A percentile compares a stretch with the other conserved stretches of the same genome.
These are phyloP conservation scores for Pythium insidiosum DNA, from an alignment of 352 stramenopile species.

Conservation along the genomic window DNA sequence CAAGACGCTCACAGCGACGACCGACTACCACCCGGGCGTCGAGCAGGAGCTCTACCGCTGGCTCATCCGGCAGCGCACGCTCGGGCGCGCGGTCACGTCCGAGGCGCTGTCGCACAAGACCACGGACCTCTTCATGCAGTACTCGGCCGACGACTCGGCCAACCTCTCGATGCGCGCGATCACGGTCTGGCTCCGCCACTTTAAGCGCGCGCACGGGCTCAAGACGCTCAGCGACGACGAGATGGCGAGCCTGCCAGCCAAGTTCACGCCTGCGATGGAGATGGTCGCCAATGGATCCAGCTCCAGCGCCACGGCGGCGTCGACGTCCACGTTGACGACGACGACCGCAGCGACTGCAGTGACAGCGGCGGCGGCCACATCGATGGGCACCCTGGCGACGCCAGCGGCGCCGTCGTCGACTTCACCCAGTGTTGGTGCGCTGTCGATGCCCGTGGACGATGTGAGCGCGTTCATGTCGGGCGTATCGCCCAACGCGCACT, in stretches of 20 bases:
- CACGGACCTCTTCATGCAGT: constrained; percentile 67
- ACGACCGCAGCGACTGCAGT: neutral
- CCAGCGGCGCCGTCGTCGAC: neutral
- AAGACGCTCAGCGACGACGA: constrained; percentile 44
- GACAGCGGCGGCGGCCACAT: constrained; percentile 1
- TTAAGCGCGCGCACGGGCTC: constrained; percentile 57
- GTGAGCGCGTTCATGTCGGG: constrained; percentile 27
- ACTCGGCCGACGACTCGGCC: constrained; percentile 24
- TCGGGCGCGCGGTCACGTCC: constrained; percentile 33
- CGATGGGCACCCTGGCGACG: neutral
- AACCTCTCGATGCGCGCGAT: constrained; percentile 34
- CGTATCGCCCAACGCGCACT: no score
- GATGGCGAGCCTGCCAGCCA: constrained; percentile 33
- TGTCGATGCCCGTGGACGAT: constrained; percentile 12
- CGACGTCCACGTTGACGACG: no score
- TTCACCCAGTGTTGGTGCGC: neutral
- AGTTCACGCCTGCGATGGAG: constrained; percentile 60
- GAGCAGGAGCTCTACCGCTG: constrained; percentile 81
- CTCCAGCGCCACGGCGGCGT: neutral
- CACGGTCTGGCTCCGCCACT: constrained; percentile 54
- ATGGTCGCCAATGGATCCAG: constrained; percentile 12
- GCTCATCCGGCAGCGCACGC: constrained; percentile 60
- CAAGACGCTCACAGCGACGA: constrained; percentile 65
- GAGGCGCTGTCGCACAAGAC: constrained; percentile 45
- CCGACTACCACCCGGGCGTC: constrained; percentile 65